Base-by-base conservation (phyloP, 2,329 filamentous ascomycete genomes). In the Geosmithia putterillii region DNA sequence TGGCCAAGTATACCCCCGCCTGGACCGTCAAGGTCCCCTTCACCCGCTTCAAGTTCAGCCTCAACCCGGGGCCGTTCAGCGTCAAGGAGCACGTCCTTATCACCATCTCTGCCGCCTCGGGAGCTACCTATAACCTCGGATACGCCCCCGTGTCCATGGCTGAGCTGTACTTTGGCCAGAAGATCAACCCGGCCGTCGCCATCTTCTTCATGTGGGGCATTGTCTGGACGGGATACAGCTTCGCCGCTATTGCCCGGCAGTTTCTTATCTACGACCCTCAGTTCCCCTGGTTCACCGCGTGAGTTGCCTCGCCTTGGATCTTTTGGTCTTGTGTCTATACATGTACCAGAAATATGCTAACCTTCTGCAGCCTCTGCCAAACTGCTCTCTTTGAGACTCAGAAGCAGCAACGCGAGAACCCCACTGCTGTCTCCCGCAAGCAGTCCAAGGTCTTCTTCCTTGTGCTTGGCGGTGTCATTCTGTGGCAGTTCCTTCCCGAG, bases 401-500 rank as follows among this genome's bases (percentile, higher is more conserved):
- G 47, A 69, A 63, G 46, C 69, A 68, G 50, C 69, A 74, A 50
- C 64, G 69, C 44, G 66, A 71, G 44, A 63, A 64, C 25, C 71
- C 73, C 1, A 67, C 69, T 6, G 59, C 60, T 1, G 50, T 69
- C 1, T 70, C 72, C 1, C 63, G 65, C 38, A 70, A 68, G 42
- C 74, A 77, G 51, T 76, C 74, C 56, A 65, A 61, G 35, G 62
- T 79, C 2, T 79, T 80, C 56, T 79, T 77, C 56, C 54, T 63
- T 9, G 64, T 68, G 0, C 59, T 80, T 1, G 45, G 69, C 0
- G 74, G 63, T 4, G 64, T 78, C 43, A 74, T 69, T 0, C 48
- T 76, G 1, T 81, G 76, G 76, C 74, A 81, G 45, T 79, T 80
- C 46, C 56, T 80, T 0, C 76, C 76, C 1, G 75, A 80, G 52